Base-by-base conservation (phyloP, 176 grass and related monocot genomes). In the Lolium rigidum region DNA sequence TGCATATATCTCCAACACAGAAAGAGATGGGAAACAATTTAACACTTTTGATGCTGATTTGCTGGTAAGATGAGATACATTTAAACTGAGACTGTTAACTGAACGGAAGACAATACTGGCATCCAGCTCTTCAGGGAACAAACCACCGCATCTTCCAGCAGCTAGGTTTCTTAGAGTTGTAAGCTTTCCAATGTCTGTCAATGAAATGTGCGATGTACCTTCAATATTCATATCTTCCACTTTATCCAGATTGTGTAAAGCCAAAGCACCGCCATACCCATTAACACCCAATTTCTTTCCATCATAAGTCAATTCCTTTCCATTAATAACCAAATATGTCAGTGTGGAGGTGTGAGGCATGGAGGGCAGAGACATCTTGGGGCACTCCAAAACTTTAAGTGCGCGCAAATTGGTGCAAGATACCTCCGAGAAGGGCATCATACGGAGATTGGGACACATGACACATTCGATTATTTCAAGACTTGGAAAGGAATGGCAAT, bases 341-440 rank as follows among this genome's bases (percentile, higher is more conserved):
- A 88, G 8, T 18, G 7, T 77, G 2, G 49, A 37, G 11, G 73
- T 88, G 18, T 83, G 62, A 39, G 80, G 80, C 16, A 88, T 18
- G 13, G 73, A 43, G n/a, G 80, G 72, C 17, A 83, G 39, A 11
- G 38, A 25, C 18, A 83, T 39, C 39, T 82, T 28, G 0, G 61
- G 80, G 50, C 80, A 88, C 4, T 0, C 0, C 9, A 0, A 0
- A 7, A 39, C 69, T 0, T 0, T 0, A 82, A 88, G 86, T 25
- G 0, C 0, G 15, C 11, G 0, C 1, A 88, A 52, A 4, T 20
- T 26, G 6, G 80, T 55, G 31, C 15, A 58, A 39, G 1, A 24
- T 5, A 28, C 48, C 0, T 7, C 9, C 0, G 46, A 81, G 5
- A 80, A 41, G 0, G 20, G 55, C 1, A 86, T 16, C 4, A 4